Evolutionary conservation across 176 grass and related monocot genomes (phyloP).

Genomic region (Tuctoria greenei): DNA sequence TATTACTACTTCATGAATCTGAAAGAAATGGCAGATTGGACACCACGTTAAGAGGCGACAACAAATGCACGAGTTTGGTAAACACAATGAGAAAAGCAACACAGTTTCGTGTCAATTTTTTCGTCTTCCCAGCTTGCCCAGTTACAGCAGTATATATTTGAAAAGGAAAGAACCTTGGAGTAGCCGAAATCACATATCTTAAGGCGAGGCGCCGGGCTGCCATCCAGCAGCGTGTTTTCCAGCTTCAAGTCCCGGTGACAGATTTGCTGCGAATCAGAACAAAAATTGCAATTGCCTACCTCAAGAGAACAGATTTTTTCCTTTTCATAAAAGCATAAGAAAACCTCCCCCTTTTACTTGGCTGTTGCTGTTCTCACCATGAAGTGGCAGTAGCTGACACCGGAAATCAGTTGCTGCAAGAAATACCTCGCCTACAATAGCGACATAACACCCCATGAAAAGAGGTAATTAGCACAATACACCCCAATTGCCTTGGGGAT

Average conservation of each 20-base stretch:
- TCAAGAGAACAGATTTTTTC: not conserved
- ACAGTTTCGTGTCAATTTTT: conserved; percentile 49
- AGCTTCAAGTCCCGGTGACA: conserved; percentile 98
- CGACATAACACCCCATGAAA: not conserved
- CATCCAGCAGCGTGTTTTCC: conserved; percentile 90
- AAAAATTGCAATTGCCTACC: conserved; percentile 17
- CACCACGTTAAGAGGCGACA: not conserved
- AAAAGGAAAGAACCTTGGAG: conserved; percentile 65
- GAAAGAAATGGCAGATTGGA: not conserved
- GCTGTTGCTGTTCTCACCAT: conserved; percentile 58
- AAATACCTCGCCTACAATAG: conserved; percentile 76
- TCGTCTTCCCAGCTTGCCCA: conserved; percentile 35
- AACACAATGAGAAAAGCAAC: conserved; percentile 10
- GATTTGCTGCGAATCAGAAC: conserved; percentile 67
- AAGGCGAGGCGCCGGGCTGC: conserved; percentile 77
- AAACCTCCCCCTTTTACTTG: not conserved
- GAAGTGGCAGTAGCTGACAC: conserved; percentile 96
- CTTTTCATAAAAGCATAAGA: not conserved
- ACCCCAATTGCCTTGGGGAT: not conserved
- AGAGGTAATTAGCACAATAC: not conserved
- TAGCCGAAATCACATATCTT: conserved; percentile 99
- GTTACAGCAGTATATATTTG: not conserved
- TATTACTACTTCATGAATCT: not conserved
- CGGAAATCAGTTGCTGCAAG: conserved; percentile 95
- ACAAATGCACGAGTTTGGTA: conserved; percentile 33